These are phyloP conservation scores for Trifolium dubium DNA, from an alignment of 306 rosid genomes.

Conservation along the genomic window DNA sequence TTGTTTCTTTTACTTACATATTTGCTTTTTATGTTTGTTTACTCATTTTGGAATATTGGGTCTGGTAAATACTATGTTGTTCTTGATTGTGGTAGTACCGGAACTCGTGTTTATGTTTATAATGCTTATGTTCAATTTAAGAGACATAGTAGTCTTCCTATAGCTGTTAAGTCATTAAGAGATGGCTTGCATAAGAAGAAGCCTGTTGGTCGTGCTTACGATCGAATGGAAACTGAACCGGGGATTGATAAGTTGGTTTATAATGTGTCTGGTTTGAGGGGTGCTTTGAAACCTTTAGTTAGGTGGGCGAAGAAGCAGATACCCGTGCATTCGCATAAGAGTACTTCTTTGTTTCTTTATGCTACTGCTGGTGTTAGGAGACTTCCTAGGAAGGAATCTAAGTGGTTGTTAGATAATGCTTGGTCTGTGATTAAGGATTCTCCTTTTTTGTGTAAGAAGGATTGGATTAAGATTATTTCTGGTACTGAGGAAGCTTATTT, in stretches of 20 bases:
- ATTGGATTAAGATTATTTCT: slow-evolving; percentile 77
- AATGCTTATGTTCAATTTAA: slow-evolving; percentile 60
- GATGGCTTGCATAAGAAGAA: slow-evolving; percentile 49
- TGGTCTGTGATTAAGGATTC: slow-evolving; percentile 79
- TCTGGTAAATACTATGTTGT: slow-evolving; percentile 75
- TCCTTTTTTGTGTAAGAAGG: slow-evolving; percentile 70
- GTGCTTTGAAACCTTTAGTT: slow-evolving; percentile 75
- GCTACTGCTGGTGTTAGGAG: slow-evolving; percentile 97
- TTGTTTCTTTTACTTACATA: slow-evolving; percentile 59
- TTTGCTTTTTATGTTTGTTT: slow-evolving; percentile 51
- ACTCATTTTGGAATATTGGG: slow-evolving; percentile 71
- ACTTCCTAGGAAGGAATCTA: slow-evolving; percentile 65
- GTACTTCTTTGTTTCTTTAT: slow-evolving; percentile 74
- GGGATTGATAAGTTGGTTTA: slow-evolving; percentile 83
- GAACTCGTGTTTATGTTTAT: slow-evolving; percentile 79
- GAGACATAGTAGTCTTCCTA: slow-evolving; percentile 62
- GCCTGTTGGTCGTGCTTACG: slow-evolving; percentile 76
- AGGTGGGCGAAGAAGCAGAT: slow-evolving; percentile 90
- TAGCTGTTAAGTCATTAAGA: slow-evolving; percentile 52
- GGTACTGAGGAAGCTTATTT: slow-evolving; percentile 94
- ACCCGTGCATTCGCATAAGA: slow-evolving; percentile 66
- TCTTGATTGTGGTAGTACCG: slow-evolving; percentile 93
- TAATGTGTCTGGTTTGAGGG: slow-evolving; percentile 65
- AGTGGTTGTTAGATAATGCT: slow-evolving; percentile 82
- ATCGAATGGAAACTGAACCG: slow-evolving; percentile 94